Evolutionary conservation across 2,329 filamentous ascomycete species (phyloP), one percentile per base, ranked within the genome.

Genomic region (Diaporthe australafricana): DNA sequence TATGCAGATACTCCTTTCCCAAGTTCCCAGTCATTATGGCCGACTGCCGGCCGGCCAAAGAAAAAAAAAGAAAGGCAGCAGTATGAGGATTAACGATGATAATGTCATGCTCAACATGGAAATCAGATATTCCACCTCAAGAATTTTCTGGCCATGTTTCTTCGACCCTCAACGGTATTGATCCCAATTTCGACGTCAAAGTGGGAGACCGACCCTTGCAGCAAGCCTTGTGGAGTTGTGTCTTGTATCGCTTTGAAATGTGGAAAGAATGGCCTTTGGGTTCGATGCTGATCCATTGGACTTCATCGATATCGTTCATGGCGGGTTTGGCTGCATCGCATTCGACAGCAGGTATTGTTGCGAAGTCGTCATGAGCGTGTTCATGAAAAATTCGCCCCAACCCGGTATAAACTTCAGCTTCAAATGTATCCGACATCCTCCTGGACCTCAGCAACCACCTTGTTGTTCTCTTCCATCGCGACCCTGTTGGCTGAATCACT

Each of bases 401-500:
- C 7, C n/a, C 50, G 25, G 8, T 27, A 12, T 20, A 5, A 17
- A 25, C 8, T 20, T 38, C 60, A 50, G 20, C 38, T 38, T 69
- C 38, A 73, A 5, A 72, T 63, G 32, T 65, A 74, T 7, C 71
- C 70, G 27, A 45, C 57, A 32, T 71, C 62, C n/a, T 55, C 67
- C 9, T 42, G 67, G 20, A 57, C 53, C 32, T 50, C 67, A 20
- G 53, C 47, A 17, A 32, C 47, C 27, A 57, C 63, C n/a, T 16
- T 40, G 1, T 14, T 53, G 1, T 14, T 53, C 55, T 38, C 68
- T 56, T 60, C 68, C 60, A 57, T 47, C 16, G 53, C 42, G 35
- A 70, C 60, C 30, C 27, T 69, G 62, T 68, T 65, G 42, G 62
- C 65, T 16, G 70, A 70, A 48, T 70, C 74, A 70, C 86, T 89